phyloP scores from a whole-genome alignment of 2,329 filamentous ascomycete genomes.

The Grosmannia serpens region DNA sequence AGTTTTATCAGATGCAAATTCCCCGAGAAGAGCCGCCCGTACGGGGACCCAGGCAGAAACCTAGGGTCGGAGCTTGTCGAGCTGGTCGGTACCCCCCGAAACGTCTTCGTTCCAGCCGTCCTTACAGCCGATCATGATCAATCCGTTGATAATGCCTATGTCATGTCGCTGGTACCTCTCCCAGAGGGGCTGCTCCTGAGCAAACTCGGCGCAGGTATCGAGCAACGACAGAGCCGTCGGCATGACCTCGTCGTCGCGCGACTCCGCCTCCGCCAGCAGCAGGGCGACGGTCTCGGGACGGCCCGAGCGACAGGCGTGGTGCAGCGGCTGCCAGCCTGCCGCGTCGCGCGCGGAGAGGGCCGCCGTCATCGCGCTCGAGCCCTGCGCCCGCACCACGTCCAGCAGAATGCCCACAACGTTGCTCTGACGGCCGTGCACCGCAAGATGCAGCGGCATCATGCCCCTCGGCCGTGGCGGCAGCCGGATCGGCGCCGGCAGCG shows the following conservation, averaged over 20 bases:
- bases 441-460: conserved; percentile 3
- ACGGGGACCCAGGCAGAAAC: no score
- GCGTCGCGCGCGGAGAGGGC: background rate
- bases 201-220: background rate
- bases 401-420: conserved; percentile 1
- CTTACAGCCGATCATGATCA: no score
- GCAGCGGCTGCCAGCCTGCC: background rate
- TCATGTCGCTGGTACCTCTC: no score
- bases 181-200: no score
- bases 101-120: no score
- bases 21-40: no score
- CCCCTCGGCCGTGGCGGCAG: background rate
- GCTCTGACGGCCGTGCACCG: conserved; percentile 1
- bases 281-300: conserved; percentile 1
- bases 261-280: background rate
- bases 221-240: background rate
- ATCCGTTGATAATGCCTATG: no score
- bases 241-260: background rate
- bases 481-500: background rate
- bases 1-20: no score
- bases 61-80: no score
- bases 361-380: background rate
- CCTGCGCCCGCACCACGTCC: background rate
- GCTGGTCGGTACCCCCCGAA: no score
- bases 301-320: conserved; percentile 2